These are phyloP conservation scores for Aspergillus homomorphus DNA, from an alignment of 495 filamentous ascomycete genomes.

Conservation along the genomic window DNA sequence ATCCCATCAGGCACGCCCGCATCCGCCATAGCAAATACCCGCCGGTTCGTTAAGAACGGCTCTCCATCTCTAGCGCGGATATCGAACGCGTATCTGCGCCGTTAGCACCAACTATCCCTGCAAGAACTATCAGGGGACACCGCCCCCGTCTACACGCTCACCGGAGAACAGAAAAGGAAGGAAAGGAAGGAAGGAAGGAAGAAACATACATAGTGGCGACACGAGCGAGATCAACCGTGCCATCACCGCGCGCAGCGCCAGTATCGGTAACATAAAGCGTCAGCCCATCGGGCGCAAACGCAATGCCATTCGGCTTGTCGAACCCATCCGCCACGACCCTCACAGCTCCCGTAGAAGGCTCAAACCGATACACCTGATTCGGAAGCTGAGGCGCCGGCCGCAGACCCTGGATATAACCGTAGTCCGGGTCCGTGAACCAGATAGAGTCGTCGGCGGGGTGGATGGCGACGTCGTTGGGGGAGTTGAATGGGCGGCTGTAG, in stretches of 20 bases:
- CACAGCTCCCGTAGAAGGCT: constrained; percentile 44
- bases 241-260: constrained; percentile 23
- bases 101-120: no score
- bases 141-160: no score
- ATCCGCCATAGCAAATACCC: constrained; percentile 57
- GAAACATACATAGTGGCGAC: constrained; percentile 28
- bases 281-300: constrained; percentile 46
- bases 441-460: constrained; percentile 37
- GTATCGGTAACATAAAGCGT: constrained; percentile 55
- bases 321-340: constrained; percentile 51
- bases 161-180: no score
- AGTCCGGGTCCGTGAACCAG: constrained; percentile 58
- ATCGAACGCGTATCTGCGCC: constrained; percentile 36
- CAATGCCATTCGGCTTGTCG: constrained; percentile 46
- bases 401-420: constrained; percentile 41
- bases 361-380: constrained; percentile 50
- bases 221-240: constrained; percentile 14
- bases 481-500: constrained; percentile 47
- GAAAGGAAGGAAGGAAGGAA: no score
- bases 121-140: no score
- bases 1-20: constrained; percentile 58
- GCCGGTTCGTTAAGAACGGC: constrained; percentile 46
- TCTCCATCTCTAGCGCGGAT: constrained; percentile 17
- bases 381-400: constrained; percentile 46
- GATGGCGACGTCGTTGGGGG: constrained; percentile 45